Percentiles rank a stretch among this genome's conserved stretches.
Conservation (phyloP, 768 basidiomycete genomes). For the Polyporus arcularius region DNA sequence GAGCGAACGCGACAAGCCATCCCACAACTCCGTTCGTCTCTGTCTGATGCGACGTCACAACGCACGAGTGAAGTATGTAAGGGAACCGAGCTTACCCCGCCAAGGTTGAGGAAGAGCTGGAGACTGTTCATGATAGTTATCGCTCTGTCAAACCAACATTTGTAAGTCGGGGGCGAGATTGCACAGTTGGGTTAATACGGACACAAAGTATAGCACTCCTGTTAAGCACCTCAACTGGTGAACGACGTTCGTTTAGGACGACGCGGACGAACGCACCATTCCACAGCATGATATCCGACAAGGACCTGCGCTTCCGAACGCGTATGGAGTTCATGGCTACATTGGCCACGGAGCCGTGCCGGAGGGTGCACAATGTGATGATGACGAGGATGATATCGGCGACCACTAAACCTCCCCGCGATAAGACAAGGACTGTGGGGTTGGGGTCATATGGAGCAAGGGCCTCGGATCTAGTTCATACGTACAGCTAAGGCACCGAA, state of each 20-base stretch:
- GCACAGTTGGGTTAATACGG: background rate
- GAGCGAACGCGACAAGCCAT: background rate
- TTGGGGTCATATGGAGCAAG: too few relatives aligned
- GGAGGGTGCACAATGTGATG: background rate
- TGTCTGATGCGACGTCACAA: background rate
- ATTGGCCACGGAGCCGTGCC: background rate
- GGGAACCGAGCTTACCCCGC: background rate
- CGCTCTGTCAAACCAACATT: background rate
- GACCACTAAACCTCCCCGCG: background rate
- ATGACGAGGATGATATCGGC: background rate
- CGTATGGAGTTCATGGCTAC: background rate
- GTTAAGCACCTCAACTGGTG: background rate
- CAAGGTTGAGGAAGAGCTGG: background rate
- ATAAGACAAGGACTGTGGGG: background rate
- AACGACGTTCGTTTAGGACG: background rate
- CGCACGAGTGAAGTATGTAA: background rate
- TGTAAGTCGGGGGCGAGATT: background rate
- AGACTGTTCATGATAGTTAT: background rate
- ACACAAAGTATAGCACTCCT: background rate
- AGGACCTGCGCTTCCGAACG: background rate
- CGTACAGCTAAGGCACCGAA: too few relatives aligned
- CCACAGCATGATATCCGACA: background rate
- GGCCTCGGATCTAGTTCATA: too few relatives aligned
- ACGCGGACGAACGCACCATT: background rate
- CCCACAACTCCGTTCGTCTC: background rate